Evolutionary conservation across 2,329 filamentous ascomycete species (phyloP).

Genomic region (Fusarium begoniae): DNA sequence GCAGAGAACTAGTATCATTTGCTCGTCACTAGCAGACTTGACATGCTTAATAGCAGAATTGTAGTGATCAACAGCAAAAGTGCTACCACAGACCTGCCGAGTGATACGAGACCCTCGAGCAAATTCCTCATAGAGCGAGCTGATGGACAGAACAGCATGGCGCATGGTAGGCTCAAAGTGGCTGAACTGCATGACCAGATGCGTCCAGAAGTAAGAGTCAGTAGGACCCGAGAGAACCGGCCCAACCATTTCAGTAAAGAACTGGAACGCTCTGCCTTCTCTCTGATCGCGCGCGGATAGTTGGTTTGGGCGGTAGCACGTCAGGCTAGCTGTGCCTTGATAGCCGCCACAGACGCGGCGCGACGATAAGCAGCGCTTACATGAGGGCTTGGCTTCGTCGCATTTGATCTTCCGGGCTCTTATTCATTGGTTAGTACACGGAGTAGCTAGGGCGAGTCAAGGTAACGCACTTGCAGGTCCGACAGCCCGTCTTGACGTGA

Average conservation of each 20-base stretch:
- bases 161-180: conserved; percentile 20
- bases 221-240: conserved; percentile 16
- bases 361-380: neutral
- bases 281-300: neutral
- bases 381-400: neutral
- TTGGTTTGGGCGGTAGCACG: conserved; percentile 14
- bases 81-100: conserved; percentile 5
- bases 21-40: neutral
- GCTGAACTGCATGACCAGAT: conserved; percentile 33
- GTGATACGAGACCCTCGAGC: neutral
- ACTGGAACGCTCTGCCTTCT: conserved; percentile 19
- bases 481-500: neutral
- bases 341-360: conserved; percentile 8
- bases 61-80: conserved; percentile 12
- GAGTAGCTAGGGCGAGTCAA: accelerated
- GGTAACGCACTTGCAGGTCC: conserved; percentile 6
- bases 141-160: conserved; percentile 23
- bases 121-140: conserved; percentile 24
- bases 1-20: conserved; percentile 13
- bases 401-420: conserved; percentile 10
- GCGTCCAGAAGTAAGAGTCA: conserved; percentile 31
- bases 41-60: conserved; percentile 17
- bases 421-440: neutral
- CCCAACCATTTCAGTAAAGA: conserved; percentile 16
- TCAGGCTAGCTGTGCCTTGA: neutral